Conservation (phyloP, 805 yeast species). For the Candida manassasensis region DNA sequence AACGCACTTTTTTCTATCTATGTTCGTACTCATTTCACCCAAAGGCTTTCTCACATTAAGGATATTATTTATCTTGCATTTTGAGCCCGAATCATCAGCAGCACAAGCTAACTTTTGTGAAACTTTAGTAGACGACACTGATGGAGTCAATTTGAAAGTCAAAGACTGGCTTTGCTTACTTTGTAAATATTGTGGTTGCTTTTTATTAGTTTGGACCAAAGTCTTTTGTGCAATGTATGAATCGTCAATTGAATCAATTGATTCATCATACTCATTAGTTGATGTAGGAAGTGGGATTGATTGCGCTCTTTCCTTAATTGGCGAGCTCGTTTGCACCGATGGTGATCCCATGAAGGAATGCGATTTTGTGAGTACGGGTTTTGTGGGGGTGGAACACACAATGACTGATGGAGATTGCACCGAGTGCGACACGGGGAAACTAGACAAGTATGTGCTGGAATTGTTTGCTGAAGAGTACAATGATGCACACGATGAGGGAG, state of each 20-base stretch:
- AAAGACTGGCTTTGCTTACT: conserved; percentile 6
- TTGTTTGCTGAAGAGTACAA: not conserved
- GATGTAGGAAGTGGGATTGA: conserved; percentile 11
- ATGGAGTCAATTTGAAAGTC: conserved; percentile 33
- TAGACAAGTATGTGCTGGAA: conserved; percentile 6
- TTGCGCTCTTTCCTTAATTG: conserved; percentile 17
- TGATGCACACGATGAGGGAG: conserved; percentile 1
- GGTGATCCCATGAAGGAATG: conserved; percentile 21
- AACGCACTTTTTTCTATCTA: conserved; percentile 4
- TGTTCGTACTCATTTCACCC: conserved; percentile 15
- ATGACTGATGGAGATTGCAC: conserved; percentile 3
- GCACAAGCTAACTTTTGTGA: conserved; percentile 14
- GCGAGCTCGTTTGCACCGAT: conserved; percentile 11
- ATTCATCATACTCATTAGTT: conserved; percentile 9
- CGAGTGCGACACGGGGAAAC: conserved; percentile 5
- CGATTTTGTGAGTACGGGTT: conserved; percentile 16
- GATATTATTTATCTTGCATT: conserved; percentile 17
- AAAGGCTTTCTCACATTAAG: conserved; percentile 26
- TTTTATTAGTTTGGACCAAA: conserved; percentile 26
- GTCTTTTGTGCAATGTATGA: conserved; percentile 5
- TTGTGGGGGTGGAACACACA: conserved; percentile 23
- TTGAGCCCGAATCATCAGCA: conserved; percentile 13
- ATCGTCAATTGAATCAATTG: conserved; percentile 16
- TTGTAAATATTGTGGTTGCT: conserved; percentile 27
- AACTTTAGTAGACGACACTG: conserved; percentile 11